Percentiles rank a stretch among this genome's conserved stretches.
Conservation (phyloP, 352 stramenopile species). For the Globisporangium barbulae region DNA sequence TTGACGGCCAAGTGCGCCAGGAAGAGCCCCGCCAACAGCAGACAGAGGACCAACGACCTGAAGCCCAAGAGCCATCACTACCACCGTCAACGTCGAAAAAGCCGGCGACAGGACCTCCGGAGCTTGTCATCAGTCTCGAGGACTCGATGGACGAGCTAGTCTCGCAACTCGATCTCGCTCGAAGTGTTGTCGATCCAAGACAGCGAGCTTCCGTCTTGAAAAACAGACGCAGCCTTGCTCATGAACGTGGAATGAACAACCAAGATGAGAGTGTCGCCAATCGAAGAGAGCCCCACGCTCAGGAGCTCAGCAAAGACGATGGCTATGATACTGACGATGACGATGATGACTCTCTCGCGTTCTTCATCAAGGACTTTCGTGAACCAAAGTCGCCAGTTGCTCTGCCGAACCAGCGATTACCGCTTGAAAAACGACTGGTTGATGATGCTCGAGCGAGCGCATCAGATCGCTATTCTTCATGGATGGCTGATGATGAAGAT, state of each 20-base stretch:
- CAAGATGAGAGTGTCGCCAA: background rate
- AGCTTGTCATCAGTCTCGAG: constrained; percentile 6
- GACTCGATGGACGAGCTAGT: constrained; percentile 22
- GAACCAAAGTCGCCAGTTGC: constrained; percentile 1
- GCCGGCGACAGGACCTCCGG: background rate
- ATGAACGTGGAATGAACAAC: background rate
- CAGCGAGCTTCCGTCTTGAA: background rate
- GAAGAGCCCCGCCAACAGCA: too few species aligned
- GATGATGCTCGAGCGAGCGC: background rate
- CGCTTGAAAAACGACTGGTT: background rate
- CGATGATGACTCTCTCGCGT: constrained; percentile 32
- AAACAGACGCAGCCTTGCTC: background rate
- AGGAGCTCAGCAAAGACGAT: constrained; percentile 1
- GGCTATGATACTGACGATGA: constrained; percentile 2
- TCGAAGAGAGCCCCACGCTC: background rate
- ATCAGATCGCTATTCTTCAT: constrained; percentile 11
- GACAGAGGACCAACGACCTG: background rate
- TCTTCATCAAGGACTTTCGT: constrained; percentile 30
- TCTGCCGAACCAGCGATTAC: background rate
- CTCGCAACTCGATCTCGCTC: background rate
- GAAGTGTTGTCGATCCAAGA: background rate
- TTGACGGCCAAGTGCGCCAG: constrained; percentile 26
- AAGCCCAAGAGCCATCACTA: background rate
- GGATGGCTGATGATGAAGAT: background rate
- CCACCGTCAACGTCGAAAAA: background rate